Evolutionary conservation across 1,284 basidiomycete species (phyloP).

Genomic region (Waitea zeae): DNA sequence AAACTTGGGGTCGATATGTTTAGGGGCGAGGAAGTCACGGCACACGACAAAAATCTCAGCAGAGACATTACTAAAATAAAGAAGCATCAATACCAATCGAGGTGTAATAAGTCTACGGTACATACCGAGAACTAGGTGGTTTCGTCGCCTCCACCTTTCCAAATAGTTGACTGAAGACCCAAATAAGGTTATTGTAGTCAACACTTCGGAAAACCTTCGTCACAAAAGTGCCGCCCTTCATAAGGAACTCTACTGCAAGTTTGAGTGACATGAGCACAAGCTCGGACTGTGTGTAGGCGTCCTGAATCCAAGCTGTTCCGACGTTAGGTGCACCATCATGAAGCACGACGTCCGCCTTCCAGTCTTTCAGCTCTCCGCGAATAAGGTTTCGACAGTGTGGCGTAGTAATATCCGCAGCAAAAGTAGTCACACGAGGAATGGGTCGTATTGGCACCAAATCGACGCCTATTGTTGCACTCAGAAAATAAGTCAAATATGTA

Average conservation of each 20-base stretch:
- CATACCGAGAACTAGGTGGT: slow-evolving; percentile 87
- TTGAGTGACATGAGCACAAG: slow-evolving; percentile 93
- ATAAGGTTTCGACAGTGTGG: slow-evolving; percentile 80
- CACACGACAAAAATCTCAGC: slow-evolving; percentile 99
- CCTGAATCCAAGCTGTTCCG: slow-evolving; percentile 98
- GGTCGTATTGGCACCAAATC: slow-evolving; percentile 95
- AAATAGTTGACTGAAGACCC: slow-evolving; percentile 98
- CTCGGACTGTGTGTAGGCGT: slow-evolving; percentile 95
- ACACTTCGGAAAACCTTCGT: slow-evolving; percentile 98
- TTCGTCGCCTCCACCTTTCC: slow-evolving; percentile 96
- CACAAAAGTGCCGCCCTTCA: slow-evolving; percentile 89
- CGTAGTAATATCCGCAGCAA: slow-evolving; percentile 93
- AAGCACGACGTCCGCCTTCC: slow-evolving; percentile 99
- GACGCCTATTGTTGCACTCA: slow-evolving; percentile 39
- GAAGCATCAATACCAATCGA: not conserved
- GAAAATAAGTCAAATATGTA: not conserved
- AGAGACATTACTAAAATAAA: slow-evolving; percentile 73
- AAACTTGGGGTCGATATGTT: slow-evolving; percentile 95
- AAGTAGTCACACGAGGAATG: slow-evolving; percentile 86
- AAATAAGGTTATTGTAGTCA: slow-evolving; percentile 97
- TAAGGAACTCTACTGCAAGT: slow-evolving; percentile 91
- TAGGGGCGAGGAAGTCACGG: slow-evolving; percentile 87
- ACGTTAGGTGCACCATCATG: slow-evolving; percentile 99
- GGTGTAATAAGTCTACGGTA: slow-evolving; percentile 4
- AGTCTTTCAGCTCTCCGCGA: slow-evolving; percentile 85